Base-by-base conservation (phyloP, 2,329 filamentous ascomycete genomes). In the Elsinoe fawcettii region DNA sequence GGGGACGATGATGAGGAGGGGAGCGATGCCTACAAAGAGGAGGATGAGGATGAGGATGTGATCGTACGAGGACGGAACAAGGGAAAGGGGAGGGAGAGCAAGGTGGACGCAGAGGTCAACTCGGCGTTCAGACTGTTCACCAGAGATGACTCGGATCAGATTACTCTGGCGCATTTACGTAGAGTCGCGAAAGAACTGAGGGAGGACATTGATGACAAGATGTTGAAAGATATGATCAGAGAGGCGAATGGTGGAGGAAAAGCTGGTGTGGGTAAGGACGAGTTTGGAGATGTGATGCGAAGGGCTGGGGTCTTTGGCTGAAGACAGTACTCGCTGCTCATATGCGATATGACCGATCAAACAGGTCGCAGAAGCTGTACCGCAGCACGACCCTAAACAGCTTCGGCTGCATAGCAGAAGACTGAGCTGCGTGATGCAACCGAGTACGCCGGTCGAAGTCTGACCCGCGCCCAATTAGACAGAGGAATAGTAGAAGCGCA, bases 201-300 rank as follows among this genome's bases (percentile, higher is more conserved):
- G 72, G 90, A 96, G 73, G 89, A 85, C 54, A 85, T 95, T 22
- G 82, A 83, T 59, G 93, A 97, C 66, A 85, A 89, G 51, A 73
- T 95, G 67, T 74, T 99, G 67, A 83, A 82, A 74, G 90, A 96
- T 75, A 99, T 99, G 93, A 86, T 99, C 58, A 75, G 90, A 51
- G 92, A 97, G 77, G 93, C 92, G 51, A 96, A 95, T 71, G 88
- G 88, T 2, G 90, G 88, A 1, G 83, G 80, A 3, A 85, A 87
- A 14, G 80, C 87, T 9, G 81, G 77, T 36, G 92, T 95, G 8
- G 82, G 77, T 39, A 76, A 85, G 66, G 85, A 87, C 55, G 89
- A 96, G 67, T 96, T 96, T 73, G 86, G 90, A 71, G 82, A 82
- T 56, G 88, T 96, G 4, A 92, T 96, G 90, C 81, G 78, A 62